These are phyloP conservation scores for Closterium sp. DNA, from an alignment of 139 green algal species.

Conservation along the genomic window DNA sequence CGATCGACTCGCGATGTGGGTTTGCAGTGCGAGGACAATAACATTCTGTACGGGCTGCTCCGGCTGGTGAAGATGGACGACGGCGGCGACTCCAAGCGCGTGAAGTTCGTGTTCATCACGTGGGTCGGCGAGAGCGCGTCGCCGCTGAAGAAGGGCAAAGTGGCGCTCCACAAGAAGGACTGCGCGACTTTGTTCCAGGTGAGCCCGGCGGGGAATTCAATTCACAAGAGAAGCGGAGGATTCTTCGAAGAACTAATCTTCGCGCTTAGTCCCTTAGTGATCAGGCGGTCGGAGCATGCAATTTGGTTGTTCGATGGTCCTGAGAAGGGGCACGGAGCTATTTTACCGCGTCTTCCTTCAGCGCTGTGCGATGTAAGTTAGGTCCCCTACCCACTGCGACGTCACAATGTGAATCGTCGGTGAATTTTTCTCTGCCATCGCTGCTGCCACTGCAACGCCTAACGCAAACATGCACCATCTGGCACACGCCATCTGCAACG, in stretches of 20 bases:
- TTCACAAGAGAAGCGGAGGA: background rate
- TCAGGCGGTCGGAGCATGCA: background rate
- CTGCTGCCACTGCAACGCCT: background rate
- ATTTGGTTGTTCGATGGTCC: background rate
- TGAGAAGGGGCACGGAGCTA: background rate
- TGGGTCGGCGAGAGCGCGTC: slow-evolving; percentile 50
- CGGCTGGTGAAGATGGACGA: slow-evolving; percentile 50
- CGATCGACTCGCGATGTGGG: background rate
- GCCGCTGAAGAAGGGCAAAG: slow-evolving; percentile 51
- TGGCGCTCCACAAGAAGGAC: slow-evolving; percentile 31
- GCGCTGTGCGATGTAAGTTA: background rate
- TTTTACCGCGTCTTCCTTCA: background rate
- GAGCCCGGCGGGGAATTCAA: background rate
- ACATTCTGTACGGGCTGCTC: slow-evolving; percentile 39
- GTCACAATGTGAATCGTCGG: background rate
- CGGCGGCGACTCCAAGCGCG: slow-evolving; percentile 44
- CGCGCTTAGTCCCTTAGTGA: background rate
- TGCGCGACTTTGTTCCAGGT: slow-evolving; percentile 46
- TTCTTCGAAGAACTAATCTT: background rate
- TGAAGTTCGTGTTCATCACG: slow-evolving; percentile 53
- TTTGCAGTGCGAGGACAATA: slow-evolving; percentile 21
- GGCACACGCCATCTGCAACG: background rate
- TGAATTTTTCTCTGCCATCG: background rate
- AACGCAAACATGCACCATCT: no score
- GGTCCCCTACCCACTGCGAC: background rate